Conservation (phyloP, 129 eudicot genomes). For the Gnaphalium uliginosum region DNA sequence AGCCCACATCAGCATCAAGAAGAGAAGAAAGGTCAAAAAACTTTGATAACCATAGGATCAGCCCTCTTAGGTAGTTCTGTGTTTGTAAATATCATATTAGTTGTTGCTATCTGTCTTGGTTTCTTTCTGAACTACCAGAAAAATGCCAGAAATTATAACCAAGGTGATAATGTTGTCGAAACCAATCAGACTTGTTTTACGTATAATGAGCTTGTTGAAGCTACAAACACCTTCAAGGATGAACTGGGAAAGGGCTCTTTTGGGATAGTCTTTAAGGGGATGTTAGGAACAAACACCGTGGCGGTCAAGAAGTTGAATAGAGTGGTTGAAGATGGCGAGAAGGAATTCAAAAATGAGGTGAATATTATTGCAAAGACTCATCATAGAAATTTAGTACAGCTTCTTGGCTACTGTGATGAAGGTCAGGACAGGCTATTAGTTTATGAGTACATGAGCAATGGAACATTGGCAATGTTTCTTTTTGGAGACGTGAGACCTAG, state of each 20-base stretch:
- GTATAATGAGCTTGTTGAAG: conserved; percentile 49
- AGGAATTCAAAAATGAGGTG: conserved; percentile 51
- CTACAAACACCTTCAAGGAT: conserved; percentile 49
- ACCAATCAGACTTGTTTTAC: conserved; percentile 32
- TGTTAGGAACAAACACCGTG: conserved; percentile 17
- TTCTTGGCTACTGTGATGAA: conserved; percentile 51
- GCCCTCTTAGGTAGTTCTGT: conserved; percentile 35
- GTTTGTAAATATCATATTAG: conserved; percentile 27
- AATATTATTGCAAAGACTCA: conserved; percentile 41
- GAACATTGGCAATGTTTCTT: conserved; percentile 45
- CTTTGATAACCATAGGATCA: conserved; percentile 28
- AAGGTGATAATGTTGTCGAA: neutral
- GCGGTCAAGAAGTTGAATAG: conserved; percentile 45
- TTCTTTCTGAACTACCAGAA: conserved; percentile 26
- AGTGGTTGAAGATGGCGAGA: conserved; percentile 32
- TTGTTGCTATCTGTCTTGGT: conserved; percentile 23
- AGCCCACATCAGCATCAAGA: neutral
- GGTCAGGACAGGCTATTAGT: conserved; percentile 42
- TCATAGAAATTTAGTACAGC: conserved; percentile 57
- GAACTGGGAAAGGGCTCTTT: conserved; percentile 46
- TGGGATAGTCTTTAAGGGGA: conserved; percentile 49
- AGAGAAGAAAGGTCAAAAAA: conserved; percentile 11
- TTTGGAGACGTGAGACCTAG: conserved; percentile 34
- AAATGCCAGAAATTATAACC: neutral
- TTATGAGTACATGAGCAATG: conserved; percentile 55